A percentile compares a stretch with the other conserved stretches of the same genome.
Conservation (phyloP, 1,284 basidiomycete genomes). For the Ustilago sp. region DNA sequence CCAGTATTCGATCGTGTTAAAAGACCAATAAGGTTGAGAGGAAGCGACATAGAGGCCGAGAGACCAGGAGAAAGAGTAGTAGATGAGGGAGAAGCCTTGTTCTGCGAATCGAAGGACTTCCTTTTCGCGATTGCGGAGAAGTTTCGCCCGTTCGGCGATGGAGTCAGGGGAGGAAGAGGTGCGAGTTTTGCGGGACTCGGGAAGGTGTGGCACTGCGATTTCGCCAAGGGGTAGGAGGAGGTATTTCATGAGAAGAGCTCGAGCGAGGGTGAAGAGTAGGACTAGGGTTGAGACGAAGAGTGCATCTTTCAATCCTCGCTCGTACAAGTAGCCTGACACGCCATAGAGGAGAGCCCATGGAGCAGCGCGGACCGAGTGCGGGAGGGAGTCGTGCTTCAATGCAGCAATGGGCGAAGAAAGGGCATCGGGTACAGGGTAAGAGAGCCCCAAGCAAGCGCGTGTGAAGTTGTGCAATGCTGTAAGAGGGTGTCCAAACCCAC, state of each 20-base stretch:
- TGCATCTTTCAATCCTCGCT: slow-evolving; percentile 53
- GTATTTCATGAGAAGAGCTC: slow-evolving; percentile 55
- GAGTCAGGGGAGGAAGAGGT: slow-evolving; percentile 13
- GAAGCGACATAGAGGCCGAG: slow-evolving; percentile 85
- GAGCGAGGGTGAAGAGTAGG: slow-evolving; percentile 55
- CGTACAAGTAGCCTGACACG: slow-evolving; percentile 47
- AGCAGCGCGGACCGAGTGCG: slow-evolving; percentile 11
- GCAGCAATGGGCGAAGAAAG: slow-evolving; percentile 37
- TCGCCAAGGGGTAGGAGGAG: slow-evolving; percentile 58
- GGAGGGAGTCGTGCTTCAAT: slow-evolving; percentile 25
- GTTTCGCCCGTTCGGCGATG: slow-evolving; percentile 29
- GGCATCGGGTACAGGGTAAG: slow-evolving; percentile 49
- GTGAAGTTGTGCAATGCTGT: slow-evolving; percentile 63
- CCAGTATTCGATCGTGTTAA: slow-evolving; percentile 82
- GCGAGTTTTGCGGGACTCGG: slow-evolving; percentile 31
- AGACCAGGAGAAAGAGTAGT: slow-evolving; percentile 80
- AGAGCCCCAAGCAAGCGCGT: slow-evolving; percentile 53
- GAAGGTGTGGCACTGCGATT: slow-evolving; percentile 29
- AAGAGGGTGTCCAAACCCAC: slow-evolving; percentile 61
- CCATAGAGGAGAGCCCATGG: slow-evolving; percentile 51
- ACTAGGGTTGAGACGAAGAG: slow-evolving; percentile 61
- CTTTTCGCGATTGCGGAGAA: slow-evolving; percentile 72
- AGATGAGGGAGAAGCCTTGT: slow-evolving; percentile 89
- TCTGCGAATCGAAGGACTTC: slow-evolving; percentile 89
- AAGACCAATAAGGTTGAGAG: slow-evolving; percentile 77